A percentile compares a stretch with the other conserved stretches of the same genome.
Evolutionary conservation across 306 rosid species (phyloP).

Genomic region (Gastrolobium bilobum): DNA sequence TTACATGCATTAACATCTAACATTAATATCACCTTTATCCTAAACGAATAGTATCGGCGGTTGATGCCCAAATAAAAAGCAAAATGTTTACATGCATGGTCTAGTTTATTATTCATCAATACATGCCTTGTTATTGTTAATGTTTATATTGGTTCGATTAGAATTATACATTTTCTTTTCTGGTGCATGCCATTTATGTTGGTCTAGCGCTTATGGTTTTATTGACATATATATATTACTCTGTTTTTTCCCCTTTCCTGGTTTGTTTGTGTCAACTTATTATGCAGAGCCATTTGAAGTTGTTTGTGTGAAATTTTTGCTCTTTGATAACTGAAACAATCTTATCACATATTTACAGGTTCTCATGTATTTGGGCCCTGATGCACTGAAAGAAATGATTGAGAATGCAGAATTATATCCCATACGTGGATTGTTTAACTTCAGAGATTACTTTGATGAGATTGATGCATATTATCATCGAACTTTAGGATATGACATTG

Average conservation of each 20-base stretch:
- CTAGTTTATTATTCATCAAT: constrained; percentile 35
- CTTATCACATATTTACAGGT: constrained; percentile 68
- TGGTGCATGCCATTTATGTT: constrained; percentile 27
- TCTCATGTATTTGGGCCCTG: constrained; percentile 91
- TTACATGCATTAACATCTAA: background rate
- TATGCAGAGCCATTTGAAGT: constrained; percentile 33
- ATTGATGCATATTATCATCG: constrained; percentile 88
- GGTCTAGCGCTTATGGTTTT: background rate
- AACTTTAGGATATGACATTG: constrained; percentile 73
- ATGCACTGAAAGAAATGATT: constrained; percentile 73
- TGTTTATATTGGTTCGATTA: constrained; percentile 12
- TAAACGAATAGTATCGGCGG: too few relatives aligned
- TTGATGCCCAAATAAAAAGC: too few relatives aligned
- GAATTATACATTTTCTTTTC: constrained; percentile 6
- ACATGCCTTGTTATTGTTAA: constrained; percentile 18
- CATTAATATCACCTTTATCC: too few relatives aligned
- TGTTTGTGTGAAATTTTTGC: constrained; percentile 40
- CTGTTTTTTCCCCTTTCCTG: constrained; percentile 13
- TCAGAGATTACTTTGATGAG: constrained; percentile 84
- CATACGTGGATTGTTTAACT: constrained; percentile 90
- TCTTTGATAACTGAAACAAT: constrained; percentile 36
- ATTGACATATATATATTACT: background rate
- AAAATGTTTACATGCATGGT: constrained; percentile 9
- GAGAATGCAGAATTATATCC: constrained; percentile 93
- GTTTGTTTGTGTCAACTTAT: constrained; percentile 13